These are phyloP conservation scores for Lepraria neglecta DNA, from an alignment of 495 filamentous ascomycete genomes.

Conservation along the genomic window DNA sequence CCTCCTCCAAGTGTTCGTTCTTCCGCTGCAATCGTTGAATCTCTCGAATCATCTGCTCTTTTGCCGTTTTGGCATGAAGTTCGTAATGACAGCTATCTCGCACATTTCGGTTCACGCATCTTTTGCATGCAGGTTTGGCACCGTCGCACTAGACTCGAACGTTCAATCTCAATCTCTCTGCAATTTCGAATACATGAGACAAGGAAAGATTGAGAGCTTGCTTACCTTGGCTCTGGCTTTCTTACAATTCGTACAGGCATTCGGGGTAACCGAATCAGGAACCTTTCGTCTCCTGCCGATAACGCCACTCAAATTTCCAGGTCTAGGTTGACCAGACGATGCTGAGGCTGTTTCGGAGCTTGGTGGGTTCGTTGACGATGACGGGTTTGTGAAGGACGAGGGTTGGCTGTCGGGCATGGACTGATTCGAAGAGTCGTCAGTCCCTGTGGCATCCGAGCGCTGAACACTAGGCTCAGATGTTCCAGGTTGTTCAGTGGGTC, in stretches of 20 bases:
- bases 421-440: conserved; percentile 6
- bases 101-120: conserved; percentile 21
- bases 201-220: not conserved
- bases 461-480: not conserved
- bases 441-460: conserved; percentile 1
- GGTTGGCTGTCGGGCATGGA: conserved; percentile 12
- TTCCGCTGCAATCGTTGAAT: conserved; percentile 24
- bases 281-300: conserved; percentile 24
- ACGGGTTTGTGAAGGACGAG: not conserved
- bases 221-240: conserved; percentile 31
- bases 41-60: conserved; percentile 24
- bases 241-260: conserved; percentile 33
- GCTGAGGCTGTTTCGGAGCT: not conserved
- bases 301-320: not conserved
- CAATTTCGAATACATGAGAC: not conserved
- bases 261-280: conserved; percentile 29
- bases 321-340: conserved; percentile 4
- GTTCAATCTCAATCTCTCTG: not conserved
- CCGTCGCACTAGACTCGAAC: conserved; percentile 24
- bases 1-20: conserved; percentile 18
- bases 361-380: not conserved
- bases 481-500: not conserved
- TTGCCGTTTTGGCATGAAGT: conserved; percentile 25
- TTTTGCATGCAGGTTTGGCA: conserved; percentile 21
- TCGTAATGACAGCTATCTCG: conserved; percentile 22